Conservation (phyloP, 2,329 filamentous ascomycete genomes). For the Didymella lethalis region DNA sequence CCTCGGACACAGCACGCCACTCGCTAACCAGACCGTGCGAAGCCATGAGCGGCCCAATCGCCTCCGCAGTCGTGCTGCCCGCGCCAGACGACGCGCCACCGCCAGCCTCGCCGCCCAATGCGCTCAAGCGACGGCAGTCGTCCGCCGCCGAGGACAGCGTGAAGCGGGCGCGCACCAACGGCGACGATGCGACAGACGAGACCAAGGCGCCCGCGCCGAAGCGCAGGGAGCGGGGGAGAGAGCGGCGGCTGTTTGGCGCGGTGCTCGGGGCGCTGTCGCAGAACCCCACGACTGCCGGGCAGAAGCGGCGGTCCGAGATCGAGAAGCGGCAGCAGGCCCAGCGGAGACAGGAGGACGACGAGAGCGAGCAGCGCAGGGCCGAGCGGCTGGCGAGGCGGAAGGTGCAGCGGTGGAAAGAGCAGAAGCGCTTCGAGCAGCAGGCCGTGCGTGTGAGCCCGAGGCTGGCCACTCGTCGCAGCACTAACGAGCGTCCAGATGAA, state of each 20-base stretch:
- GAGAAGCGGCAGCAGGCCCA: conserved; percentile 83
- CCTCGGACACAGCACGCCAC: background rate
- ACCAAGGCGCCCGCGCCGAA: conserved; percentile 48
- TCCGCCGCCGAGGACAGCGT: conserved; percentile 58
- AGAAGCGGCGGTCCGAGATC: conserved; percentile 78
- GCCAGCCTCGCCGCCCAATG: conserved; percentile 39
- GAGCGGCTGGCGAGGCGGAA: conserved; percentile 71
- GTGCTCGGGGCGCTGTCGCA: conserved; percentile 81
- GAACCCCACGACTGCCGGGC: conserved; percentile 65
- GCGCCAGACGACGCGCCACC: conserved; percentile 47
- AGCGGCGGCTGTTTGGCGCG: conserved; percentile 84
- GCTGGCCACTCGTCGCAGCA: conserved; percentile 10
- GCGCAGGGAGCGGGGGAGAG: conserved; percentile 76
- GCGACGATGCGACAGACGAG: conserved; percentile 36
- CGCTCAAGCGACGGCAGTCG: conserved; percentile 63
- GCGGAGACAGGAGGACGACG: conserved; percentile 73
- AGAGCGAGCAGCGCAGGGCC: conserved; percentile 72
- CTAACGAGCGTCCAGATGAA: conserved; percentile 68
- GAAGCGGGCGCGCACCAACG: conserved; percentile 63
- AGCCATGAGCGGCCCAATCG: conserved; percentile 55
- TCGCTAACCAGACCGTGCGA: background rate
- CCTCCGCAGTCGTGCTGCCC: conserved; percentile 63
- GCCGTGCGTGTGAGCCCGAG: conserved; percentile 63
- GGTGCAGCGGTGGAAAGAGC: conserved; percentile 70
- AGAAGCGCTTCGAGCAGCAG: conserved; percentile 77